Percentiles rank a stretch among this genome's conserved stretches.
Evolutionary conservation across 768 basidiomycete genomes (phyloP).

Genomic region (Hydnomerulius pinastri): DNA sequence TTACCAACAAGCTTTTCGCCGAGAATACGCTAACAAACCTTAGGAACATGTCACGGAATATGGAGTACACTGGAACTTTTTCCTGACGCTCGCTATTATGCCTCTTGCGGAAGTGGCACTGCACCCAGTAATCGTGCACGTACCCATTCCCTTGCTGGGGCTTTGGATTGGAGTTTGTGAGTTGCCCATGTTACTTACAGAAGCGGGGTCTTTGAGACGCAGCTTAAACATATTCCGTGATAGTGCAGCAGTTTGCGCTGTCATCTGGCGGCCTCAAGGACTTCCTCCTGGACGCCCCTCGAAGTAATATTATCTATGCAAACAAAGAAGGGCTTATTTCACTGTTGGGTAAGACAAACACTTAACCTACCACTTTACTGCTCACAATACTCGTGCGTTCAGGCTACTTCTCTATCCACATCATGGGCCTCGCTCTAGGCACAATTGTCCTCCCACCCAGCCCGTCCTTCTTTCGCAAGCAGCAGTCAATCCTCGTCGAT

Average conservation of each 20-base stretch:
- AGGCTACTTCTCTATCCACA: conserved; percentile 91
- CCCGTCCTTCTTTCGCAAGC: conserved; percentile 68
- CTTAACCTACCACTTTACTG: background rate
- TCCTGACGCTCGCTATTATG: conserved; percentile 85
- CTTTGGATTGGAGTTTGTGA: conserved; percentile 59
- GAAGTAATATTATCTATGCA: conserved; percentile 62
- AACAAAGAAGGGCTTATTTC: conserved; percentile 95
- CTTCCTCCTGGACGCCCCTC: conserved; percentile 67
- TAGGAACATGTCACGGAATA: conserved; percentile 97
- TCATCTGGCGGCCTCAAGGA: conserved; percentile 54
- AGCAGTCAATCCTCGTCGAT: conserved; percentile 32
- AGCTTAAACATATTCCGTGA: background rate
- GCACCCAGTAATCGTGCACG: conserved; percentile 59
- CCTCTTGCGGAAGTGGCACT: conserved; percentile 72
- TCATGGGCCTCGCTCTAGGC: conserved; percentile 82
- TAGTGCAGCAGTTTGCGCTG: conserved; percentile 75
- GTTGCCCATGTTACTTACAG: conserved; percentile 13
- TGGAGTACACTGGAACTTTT: conserved; percentile 98
- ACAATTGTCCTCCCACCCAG: conserved; percentile 78
- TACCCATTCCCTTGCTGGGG: conserved; percentile 66
- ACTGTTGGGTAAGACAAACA: conserved; percentile 53
- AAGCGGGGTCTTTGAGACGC: background rate
- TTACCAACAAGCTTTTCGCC: background rate
- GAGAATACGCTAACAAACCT: background rate
- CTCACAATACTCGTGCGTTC: conserved; percentile 4